Evolutionary conservation across 495 filamentous ascomycete species (phyloP).

Genomic region (Viridothelium virens): DNA sequence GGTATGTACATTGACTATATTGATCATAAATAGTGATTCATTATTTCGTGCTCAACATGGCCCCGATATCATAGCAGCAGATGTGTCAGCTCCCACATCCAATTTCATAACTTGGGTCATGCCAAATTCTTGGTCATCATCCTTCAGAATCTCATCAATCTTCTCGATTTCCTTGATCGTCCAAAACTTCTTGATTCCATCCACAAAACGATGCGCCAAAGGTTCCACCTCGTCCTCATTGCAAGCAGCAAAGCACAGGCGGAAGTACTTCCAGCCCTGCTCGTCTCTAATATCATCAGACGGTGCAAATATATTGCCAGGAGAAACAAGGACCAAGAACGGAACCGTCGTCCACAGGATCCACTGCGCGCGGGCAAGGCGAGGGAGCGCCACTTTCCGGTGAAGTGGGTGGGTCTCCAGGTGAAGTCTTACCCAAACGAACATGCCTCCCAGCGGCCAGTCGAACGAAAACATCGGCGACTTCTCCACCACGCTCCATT

Average conservation of each 20-base stretch:
- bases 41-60: constrained; percentile 10
- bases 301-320: constrained; percentile 65
- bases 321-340: constrained; percentile 55
- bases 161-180: constrained; percentile 55
- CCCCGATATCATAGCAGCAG: not conserved
- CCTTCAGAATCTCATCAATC: constrained; percentile 49
- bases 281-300: constrained; percentile 46
- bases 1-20: too few relatives aligned
- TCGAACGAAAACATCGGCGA: constrained; percentile 62
- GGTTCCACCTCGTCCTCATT: constrained; percentile 55
- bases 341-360: constrained; percentile 60
- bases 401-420: constrained; percentile 64
- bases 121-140: constrained; percentile 22
- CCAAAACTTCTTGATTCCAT: constrained; percentile 69
- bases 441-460: constrained; percentile 88
- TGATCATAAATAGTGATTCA: too few relatives aligned
- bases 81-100: not conserved
- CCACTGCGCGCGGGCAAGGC: constrained; percentile 59
- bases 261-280: constrained; percentile 56
- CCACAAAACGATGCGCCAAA: constrained; percentile 53
- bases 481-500: constrained; percentile 60
- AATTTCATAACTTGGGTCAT: not conserved
- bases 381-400: constrained; percentile 32
- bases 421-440: constrained; percentile 68
- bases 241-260: constrained; percentile 84